Percentiles rank a stretch among this genome's conserved stretches.
Evolutionary conservation across 306 rosid genomes (phyloP).

Genomic region (Ammopiptanthus mongolicus): DNA sequence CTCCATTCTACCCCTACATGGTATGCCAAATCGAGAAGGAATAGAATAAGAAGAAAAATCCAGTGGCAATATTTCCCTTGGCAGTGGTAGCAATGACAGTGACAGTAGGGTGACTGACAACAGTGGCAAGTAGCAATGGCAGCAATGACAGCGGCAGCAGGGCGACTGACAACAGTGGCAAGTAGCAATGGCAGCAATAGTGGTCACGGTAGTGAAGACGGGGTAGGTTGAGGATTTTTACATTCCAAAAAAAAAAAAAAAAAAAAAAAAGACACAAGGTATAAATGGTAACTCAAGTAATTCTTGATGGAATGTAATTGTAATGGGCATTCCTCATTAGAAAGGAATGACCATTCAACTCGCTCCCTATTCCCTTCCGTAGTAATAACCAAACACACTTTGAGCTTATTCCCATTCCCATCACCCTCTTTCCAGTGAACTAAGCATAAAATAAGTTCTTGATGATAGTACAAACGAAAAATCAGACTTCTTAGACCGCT

Average conservation of each 20-base stretch:
- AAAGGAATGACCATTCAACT: not conserved
- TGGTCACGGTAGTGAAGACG: not conserved
- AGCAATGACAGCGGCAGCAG: not conserved
- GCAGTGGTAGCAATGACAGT: not conserved
- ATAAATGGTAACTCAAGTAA: not conserved
- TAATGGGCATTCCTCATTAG: not conserved
- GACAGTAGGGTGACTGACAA: not conserved
- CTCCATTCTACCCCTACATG: not conserved
- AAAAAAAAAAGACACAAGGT: not conserved
- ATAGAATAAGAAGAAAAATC: conserved; percentile 1
- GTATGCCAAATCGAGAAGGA: not conserved
- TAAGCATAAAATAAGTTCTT: not conserved
- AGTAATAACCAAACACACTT: not conserved
- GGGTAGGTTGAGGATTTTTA: not conserved
- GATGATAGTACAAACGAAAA: not conserved
- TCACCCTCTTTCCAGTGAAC: not conserved
- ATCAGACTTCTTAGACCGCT: not conserved
- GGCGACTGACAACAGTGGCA: not conserved
- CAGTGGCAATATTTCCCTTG: not conserved
- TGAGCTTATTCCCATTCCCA: not conserved
- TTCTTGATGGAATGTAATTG: not conserved
- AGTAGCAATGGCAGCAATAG: not conserved
- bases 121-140: not conserved
- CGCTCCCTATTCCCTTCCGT: not conserved
- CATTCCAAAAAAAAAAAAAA: not conserved